Evolutionary conservation across 257 asterid species (phyloP), one percentile per base, ranked within the genome.

Genomic region (Fraxinus quadrangulata): DNA sequence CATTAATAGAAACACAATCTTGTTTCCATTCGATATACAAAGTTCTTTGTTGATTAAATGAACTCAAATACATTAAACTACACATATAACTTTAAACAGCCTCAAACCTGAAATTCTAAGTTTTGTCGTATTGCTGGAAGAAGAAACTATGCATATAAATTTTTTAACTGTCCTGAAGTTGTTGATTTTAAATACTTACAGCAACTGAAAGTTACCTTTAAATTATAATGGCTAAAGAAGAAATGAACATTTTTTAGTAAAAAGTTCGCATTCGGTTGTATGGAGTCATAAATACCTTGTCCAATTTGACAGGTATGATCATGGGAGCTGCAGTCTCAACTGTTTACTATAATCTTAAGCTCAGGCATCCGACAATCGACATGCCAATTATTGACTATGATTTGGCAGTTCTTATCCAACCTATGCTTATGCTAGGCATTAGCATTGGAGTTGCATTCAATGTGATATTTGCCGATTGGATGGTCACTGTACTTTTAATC

Each of bases 371-470:
- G 1, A 93, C 98, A 5, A 30, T 95, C 28, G 91, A 93, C 84
- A 95, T 95, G 96, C 97, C 99, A 14, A 82, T 95, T 51, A 95
- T 95, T 45, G 99, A 93, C 77, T 95, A 93, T 42, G 99, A 95
- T 67, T 90, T 95, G 90, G 98, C 99, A 24, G 91, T 95, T 71
- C 98, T 95, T 40, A 95, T 95, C 80, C 99, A 95, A 82, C 99
- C 99, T 39, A 95, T 93, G 99, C 96, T 95, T 80, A 89, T 95
- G 96, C 86, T 95, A 14, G 99, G 99, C 71, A 93, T 95, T 74
- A 95, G 99, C 82, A 82, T 93, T 12, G 99, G 99, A 82, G 99
- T 95, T 77, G 78, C 97, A 80, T 93, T 95, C 85, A 95, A 95
- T 83, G 99, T 95, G 19, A 2, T 95, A 26, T 95, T 95, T 79